Conservation (phyloP, 2,329 filamentous ascomycete species). For the Hysterium pulicare region DNA sequence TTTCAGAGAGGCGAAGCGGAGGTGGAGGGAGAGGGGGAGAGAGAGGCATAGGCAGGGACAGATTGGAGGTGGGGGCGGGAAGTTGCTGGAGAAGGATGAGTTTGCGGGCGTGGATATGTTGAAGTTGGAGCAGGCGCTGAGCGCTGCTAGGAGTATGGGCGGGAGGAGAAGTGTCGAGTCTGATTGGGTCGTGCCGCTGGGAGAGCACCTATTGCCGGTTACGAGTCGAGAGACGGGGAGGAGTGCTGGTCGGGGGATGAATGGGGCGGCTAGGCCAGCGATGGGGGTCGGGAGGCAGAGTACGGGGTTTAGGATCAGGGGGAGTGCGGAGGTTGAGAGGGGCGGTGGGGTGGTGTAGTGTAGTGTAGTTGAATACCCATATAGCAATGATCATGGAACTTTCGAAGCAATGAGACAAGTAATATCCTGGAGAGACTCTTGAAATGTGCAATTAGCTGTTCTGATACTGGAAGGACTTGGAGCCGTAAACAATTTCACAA, state of each 20-base stretch:
- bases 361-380: too few relatives aligned
- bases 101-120: constrained; percentile 23
- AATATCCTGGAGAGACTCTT: too few relatives aligned
- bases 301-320: constrained; percentile 33
- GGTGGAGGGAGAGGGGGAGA: constrained; percentile 14
- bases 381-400: too few relatives aligned
- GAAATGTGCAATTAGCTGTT: too few relatives aligned
- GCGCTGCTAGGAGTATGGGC: constrained; percentile 21
- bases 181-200: constrained; percentile 14
- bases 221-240: constrained; percentile 29
- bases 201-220: constrained; percentile 23
- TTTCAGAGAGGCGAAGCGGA: constrained; percentile 23
- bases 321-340: constrained; percentile 27
- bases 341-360: too few relatives aligned
- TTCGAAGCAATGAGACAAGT: too few relatives aligned
- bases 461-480: too few relatives aligned
- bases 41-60: not conserved
- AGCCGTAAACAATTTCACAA: too few relatives aligned
- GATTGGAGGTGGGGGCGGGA: not conserved
- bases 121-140: constrained; percentile 25
- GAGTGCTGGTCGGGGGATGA: not conserved
- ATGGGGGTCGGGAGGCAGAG: constrained; percentile 16
- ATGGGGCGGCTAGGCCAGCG: not conserved
- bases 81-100: constrained; percentile 11
- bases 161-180: constrained; percentile 22